phyloP scores from a whole-genome alignment of 2,329 filamentous ascomycete species.

The Harringtonia lauricola region DNA sequence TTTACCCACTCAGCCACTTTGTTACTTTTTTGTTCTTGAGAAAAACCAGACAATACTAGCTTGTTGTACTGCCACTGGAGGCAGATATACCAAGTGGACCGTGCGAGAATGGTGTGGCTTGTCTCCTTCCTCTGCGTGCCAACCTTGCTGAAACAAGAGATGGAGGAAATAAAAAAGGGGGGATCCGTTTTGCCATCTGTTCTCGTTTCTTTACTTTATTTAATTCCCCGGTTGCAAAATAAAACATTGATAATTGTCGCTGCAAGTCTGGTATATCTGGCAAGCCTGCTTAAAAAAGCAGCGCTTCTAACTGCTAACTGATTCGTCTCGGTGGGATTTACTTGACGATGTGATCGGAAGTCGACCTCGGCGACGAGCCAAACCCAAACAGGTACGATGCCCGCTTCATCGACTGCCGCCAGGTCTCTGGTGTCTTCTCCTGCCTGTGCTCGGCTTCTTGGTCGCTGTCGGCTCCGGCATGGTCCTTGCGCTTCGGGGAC shows the following conservation, averaged over 20 bases:
- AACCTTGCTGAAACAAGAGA: too few species aligned
- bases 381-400: slow-evolving; percentile 4
- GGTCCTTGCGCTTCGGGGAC: too few species aligned
- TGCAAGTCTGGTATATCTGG: too few species aligned
- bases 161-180: too few species aligned
- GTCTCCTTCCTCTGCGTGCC: too few species aligned
- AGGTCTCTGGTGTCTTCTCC: background rate
- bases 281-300: too few species aligned
- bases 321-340: too few species aligned
- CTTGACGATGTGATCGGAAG: background rate
- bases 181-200: too few species aligned
- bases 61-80: background rate
- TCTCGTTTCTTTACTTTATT: background rate
- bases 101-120: too few species aligned
- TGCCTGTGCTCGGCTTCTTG: background rate
- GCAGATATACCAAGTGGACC: background rate
- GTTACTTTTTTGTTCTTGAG: background rate
- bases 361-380: background rate
- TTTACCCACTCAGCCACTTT: background rate
- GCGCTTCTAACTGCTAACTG: too few species aligned
- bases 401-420: slow-evolving; percentile 7
- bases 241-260: too few species aligned
- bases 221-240: background rate
- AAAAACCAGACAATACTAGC: background rate
- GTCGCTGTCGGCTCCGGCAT: background rate